Evolutionary conservation across 208 protist genomes (phyloP).

Genomic region (Novymonas esmeraldas): DNA sequence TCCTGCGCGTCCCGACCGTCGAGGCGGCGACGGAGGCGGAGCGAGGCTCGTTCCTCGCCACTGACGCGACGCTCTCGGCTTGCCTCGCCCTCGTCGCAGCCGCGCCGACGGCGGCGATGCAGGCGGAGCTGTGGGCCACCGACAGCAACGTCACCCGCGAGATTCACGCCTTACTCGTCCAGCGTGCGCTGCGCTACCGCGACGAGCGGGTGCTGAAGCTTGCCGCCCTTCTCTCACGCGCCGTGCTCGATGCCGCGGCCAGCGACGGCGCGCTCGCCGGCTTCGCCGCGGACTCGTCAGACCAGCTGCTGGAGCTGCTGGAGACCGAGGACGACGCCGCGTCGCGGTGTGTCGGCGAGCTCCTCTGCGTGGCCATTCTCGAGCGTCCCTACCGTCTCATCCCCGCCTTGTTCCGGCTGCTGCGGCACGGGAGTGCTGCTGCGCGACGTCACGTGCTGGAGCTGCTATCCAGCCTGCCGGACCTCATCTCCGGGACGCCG

Average conservation of each 20-base stretch:
- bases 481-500: conserved; percentile 12
- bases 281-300: conserved; percentile 53
- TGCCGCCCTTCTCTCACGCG: conserved; percentile 56
- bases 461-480: conserved; percentile 67
- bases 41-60: conserved; percentile 40
- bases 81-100: conserved; percentile 40
- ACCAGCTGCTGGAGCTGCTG: conserved; percentile 83
- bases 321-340: conserved; percentile 66
- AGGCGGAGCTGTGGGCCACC: conserved; percentile 54
- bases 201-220: conserved; percentile 63
- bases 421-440: conserved; percentile 49
- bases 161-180: conserved; percentile 71
- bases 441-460: conserved; percentile 78
- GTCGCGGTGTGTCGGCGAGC: conserved; percentile 58
- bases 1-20: conserved; percentile 42
- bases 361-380: conserved; percentile 64
- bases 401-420: conserved; percentile 73
- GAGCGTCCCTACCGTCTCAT: conserved; percentile 69
- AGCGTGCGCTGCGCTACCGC: conserved; percentile 61
- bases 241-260: conserved; percentile 53
- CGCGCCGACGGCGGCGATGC: conserved; percentile 48
- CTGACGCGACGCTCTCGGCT: conserved; percentile 51
- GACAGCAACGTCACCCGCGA: conserved; percentile 58
- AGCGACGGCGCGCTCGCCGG: conserved; percentile 16
- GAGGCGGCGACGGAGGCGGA: conserved; percentile 24